phyloP scores from a whole-genome alignment of 164 flowering plant genomes.

The Umbellularia californica region DNA sequence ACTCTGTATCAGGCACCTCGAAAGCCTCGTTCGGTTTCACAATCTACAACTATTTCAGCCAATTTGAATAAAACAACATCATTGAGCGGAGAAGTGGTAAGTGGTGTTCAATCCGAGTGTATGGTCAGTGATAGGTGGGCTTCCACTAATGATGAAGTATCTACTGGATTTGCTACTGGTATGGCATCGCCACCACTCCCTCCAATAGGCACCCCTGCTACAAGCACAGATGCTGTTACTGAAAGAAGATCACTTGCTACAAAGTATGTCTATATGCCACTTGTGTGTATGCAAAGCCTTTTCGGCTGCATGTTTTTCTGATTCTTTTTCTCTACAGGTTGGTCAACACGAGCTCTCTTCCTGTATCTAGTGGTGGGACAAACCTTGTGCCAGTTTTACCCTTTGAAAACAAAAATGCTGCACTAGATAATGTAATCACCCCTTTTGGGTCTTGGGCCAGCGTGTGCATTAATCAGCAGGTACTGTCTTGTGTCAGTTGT shows the following conservation, averaged over 20 bases:
- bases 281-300: background rate
- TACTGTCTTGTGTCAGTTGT: constrained; percentile 16
- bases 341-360: constrained; percentile 27
- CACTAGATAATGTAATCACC: constrained; percentile 40
- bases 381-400: constrained; percentile 36
- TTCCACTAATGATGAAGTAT: constrained; percentile 31
- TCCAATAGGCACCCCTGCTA: constrained; percentile 81
- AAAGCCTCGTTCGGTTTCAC: constrained; percentile 46
- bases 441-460: constrained; percentile 58
- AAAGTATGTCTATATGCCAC: constrained; percentile 33
- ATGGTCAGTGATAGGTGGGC: constrained; percentile 32
- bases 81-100: constrained; percentile 34
- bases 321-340: constrained; percentile 40
- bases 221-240: constrained; percentile 41
- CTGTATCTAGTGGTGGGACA: constrained; percentile 35
- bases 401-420: constrained; percentile 45
- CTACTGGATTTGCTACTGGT: constrained; percentile 35
- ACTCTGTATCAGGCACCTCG: constrained; percentile 45
- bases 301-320: background rate
- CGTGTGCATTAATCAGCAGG: constrained; percentile 57
- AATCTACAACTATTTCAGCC: constrained; percentile 26
- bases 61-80: constrained; percentile 33
- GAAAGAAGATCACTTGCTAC: constrained; percentile 35
- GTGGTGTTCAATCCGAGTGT: constrained; percentile 26
- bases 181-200: constrained; percentile 53